Base-by-base conservation (phyloP, 805 yeast genomes). In the Suhomyces pyralidae region DNA sequence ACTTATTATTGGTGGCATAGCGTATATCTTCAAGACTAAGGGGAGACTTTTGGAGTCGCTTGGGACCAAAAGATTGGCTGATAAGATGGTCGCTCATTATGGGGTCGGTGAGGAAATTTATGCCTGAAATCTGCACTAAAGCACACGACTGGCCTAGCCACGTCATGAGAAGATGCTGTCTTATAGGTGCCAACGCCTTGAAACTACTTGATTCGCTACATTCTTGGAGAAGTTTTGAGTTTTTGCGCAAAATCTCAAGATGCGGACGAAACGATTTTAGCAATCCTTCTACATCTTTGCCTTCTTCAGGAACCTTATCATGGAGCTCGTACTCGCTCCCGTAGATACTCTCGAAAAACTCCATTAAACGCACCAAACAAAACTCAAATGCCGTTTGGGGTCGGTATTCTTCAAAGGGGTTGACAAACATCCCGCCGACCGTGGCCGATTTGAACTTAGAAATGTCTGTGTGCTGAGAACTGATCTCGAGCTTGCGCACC, bases 101-200 rank as follows among this genome's bases (percentile, higher is more conserved):
- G 0, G 98, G 98, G 66, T 93, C 98, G 2, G 97, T 88, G 38
- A 93, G 67, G 53, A 93, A 77, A 54, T 85, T 87, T n/a, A 89
- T 69, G 1, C 86, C 85, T 4, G 86, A 79, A 2, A 90, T 67
- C 61, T 88, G 90, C 3, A 91, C 73, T 50, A 82, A 79, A 2
- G 92, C 81, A 67, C 97, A 91, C 52, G 94, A 86, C 66, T 93
- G 98, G 3, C 98, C 98, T 42, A 93, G 68, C 98, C 98, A 93
- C 0, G 97, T 90, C 61, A 86, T 81, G 1, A 87, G 76, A 59
- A 88, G 55, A 58, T 86, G 77, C 25, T 80, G 72, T 9, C 65
- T 51, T 2, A 79, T 49, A 14, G 42, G 22, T 5, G 14, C 22
- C 42, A 69, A 53, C 12, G 51, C 26, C 10, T 43, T 53, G 51